Percentiles rank a stretch among this genome's conserved stretches.
Conservation (phyloP, 2,329 filamentous ascomycete species). For the Hirsutella thompsonii region DNA sequence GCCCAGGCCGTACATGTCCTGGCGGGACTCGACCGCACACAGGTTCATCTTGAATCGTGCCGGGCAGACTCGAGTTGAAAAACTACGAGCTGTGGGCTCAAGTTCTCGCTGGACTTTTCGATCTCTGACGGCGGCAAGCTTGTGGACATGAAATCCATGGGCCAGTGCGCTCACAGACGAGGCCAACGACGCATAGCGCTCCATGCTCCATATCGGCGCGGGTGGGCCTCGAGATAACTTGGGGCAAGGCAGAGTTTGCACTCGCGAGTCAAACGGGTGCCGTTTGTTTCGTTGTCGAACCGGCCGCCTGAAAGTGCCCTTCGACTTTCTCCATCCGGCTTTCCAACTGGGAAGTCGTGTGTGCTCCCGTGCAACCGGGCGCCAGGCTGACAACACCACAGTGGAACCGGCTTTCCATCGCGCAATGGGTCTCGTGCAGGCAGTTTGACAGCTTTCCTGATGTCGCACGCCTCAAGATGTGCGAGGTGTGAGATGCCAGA, state of each 20-base stretch:
- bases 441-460: background rate
- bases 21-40: background rate
- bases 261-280: background rate
- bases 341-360: background rate
- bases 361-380: background rate
- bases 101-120: background rate
- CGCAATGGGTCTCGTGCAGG: background rate
- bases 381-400: background rate
- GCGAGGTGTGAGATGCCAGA: no score
- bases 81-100: background rate
- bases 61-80: background rate
- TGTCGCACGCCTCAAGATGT: no score
- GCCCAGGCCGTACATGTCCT: conserved; percentile 4
- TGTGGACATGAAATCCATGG: background rate
- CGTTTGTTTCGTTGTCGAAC: background rate
- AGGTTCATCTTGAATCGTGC: background rate
- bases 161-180: background rate
- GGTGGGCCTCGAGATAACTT: background rate
- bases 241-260: background rate
- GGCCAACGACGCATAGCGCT: background rate
- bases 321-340: background rate
- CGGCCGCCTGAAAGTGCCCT: background rate
- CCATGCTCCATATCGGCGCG: background rate
- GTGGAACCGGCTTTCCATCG: background rate
- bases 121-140: background rate